Percentiles rank a stretch among this genome's conserved stretches.
phyloP scores from a whole-genome alignment of 2,329 filamentous ascomycete genomes.

The Colletotrichum navitas region DNA sequence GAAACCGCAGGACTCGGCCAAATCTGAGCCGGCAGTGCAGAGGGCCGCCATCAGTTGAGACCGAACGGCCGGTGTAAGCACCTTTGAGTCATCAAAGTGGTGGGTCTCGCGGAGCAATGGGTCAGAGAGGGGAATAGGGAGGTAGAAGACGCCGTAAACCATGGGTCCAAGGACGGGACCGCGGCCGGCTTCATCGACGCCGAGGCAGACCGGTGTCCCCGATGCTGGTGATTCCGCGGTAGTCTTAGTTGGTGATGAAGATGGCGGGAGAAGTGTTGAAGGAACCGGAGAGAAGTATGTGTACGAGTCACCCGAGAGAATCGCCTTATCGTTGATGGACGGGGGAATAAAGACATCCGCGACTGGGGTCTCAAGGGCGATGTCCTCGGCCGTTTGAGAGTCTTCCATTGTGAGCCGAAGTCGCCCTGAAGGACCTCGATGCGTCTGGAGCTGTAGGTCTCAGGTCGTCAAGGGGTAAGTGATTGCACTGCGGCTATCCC shows the following conservation, averaged over 20 bases:
- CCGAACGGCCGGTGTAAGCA: conserved; percentile 84
- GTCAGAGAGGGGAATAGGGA: conserved; percentile 78
- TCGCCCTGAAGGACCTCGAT: conserved; percentile 5
- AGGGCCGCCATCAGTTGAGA: conserved; percentile 77
- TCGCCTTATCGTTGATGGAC: conserved; percentile 69
- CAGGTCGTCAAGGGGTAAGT: no score
- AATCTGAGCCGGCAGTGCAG: conserved; percentile 71
- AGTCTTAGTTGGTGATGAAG: conserved; percentile 44
- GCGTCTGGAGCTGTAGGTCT: neutral
- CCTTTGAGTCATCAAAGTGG: conserved; percentile 96
- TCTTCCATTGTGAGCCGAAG: conserved; percentile 53
- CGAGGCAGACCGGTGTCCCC: conserved; percentile 73
- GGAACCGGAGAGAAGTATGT: conserved; percentile 79
- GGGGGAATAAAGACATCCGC: conserved; percentile 72
- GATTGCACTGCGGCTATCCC: neutral
- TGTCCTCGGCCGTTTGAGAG: conserved; percentile 53
- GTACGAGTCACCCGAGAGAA: conserved; percentile 77
- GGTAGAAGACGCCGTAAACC: conserved; percentile 79
- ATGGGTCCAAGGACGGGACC: conserved; percentile 91
- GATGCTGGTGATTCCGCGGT: conserved; percentile 13
- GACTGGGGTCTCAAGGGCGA: conserved; percentile 51
- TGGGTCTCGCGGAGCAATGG: conserved; percentile 82
- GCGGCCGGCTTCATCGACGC: conserved; percentile 93
- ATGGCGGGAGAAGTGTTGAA: conserved; percentile 64
- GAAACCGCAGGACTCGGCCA: conserved; percentile 78